These are phyloP conservation scores for Mychonastes homosphaera DNA, from an alignment of 139 green algal genomes.

Conservation along the genomic window DNA sequence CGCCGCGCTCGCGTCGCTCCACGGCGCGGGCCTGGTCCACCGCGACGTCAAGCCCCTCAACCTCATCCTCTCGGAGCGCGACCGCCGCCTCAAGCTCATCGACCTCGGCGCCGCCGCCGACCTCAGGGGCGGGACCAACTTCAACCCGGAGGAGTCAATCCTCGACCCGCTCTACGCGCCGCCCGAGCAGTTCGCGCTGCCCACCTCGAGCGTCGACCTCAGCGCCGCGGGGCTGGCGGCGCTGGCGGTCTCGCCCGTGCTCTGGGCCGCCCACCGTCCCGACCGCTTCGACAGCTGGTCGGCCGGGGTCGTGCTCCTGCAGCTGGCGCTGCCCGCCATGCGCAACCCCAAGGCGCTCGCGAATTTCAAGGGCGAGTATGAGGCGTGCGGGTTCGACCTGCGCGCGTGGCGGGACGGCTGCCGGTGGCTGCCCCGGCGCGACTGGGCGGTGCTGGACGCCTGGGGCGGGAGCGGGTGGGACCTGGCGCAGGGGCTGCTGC, in stretches of 20 bases:
- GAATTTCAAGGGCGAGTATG: slow-evolving; percentile 45
- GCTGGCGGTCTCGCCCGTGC: slow-evolving; percentile 65
- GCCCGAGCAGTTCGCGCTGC: slow-evolving; percentile 77
- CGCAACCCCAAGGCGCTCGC: slow-evolving; percentile 43
- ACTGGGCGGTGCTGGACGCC: slow-evolving; percentile 66
- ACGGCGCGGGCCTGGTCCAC: slow-evolving; percentile 78
- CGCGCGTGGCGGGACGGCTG: slow-evolving; percentile 43
- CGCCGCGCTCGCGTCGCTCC: slow-evolving; percentile 54
- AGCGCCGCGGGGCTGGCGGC: slow-evolving; percentile 34
- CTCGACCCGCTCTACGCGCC: slow-evolving; percentile 79
- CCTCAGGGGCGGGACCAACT: slow-evolving; percentile 82
- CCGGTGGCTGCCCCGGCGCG: slow-evolving; percentile 24
- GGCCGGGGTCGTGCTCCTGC: slow-evolving; percentile 21
- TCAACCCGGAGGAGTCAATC: slow-evolving; percentile 74
- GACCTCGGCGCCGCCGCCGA: slow-evolving; percentile 55
- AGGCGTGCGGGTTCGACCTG: slow-evolving; percentile 58
- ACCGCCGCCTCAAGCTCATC: slow-evolving; percentile 49
- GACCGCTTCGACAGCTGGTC: slow-evolving; percentile 88
- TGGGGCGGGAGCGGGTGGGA: slow-evolving; percentile 37
- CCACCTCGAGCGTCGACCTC: slow-evolving; percentile 63
- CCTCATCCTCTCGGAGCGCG: slow-evolving; percentile 64
- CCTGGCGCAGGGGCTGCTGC: slow-evolving; percentile 46
- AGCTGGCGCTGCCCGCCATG: slow-evolving; percentile 62
- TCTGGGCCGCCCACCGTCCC: slow-evolving; percentile 77
- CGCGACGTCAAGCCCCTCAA: slow-evolving; percentile 86